Conservation (phyloP, 345 rosid genomes). For the Eutrema japonicum region DNA sequence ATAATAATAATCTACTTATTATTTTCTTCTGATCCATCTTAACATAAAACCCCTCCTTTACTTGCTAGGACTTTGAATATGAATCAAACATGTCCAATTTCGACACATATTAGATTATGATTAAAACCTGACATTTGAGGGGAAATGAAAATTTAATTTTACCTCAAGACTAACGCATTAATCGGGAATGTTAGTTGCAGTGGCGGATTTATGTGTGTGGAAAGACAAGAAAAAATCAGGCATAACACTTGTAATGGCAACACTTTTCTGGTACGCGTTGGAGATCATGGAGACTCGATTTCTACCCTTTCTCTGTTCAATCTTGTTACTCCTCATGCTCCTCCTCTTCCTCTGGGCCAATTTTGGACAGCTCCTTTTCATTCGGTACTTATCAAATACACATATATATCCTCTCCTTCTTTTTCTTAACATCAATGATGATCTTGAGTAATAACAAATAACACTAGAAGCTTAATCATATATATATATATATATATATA, state of each 20-base stretch:
- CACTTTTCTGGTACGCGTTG: conserved; percentile 28
- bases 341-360: conserved; percentile 37
- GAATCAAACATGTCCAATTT: not conserved
- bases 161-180: not conserved
- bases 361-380: conserved; percentile 21
- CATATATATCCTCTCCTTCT: not conserved
- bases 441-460: not conserved
- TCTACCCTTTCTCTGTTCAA: conserved; percentile 22
- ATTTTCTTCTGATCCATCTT: not conserved
- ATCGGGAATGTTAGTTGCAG: conserved; percentile 21
- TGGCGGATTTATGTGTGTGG: conserved; percentile 39
- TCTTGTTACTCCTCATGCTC: conserved; percentile 26
- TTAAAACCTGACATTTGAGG: not conserved
- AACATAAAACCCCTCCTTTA: not conserved
- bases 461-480: not conserved
- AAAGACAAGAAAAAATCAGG: conserved; percentile 30
- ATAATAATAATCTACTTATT: not conserved
- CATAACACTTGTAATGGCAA: conserved; percentile 26
- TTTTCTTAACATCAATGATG: not conserved
- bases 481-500: not conserved
- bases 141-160: not conserved
- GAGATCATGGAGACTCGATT: conserved; percentile 27
- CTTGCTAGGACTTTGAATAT: conserved; percentile 1
- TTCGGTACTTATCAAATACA: conserved; percentile 27
- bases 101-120: not conserved